Evolutionary conservation across 768 basidiomycete genomes (phyloP), one percentile per base, ranked within the genome.

Genomic region (Calvatia gigantea): DNA sequence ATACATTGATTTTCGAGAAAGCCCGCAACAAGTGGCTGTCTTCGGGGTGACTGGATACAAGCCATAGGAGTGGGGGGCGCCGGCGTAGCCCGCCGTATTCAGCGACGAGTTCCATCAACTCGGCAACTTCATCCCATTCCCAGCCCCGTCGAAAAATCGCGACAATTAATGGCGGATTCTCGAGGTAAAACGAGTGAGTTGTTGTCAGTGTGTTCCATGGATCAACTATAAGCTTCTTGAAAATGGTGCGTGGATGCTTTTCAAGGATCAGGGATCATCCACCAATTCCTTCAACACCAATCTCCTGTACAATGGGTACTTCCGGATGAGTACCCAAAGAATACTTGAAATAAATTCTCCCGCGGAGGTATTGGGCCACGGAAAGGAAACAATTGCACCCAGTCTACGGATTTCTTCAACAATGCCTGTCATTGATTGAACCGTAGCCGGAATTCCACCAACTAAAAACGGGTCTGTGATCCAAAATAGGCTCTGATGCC

Each of bases 141-240:
- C 14, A 29, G n/a, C 17, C 28, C n/a, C 29, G 45, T 12, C 35
- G 4, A n/a, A 37, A 37, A n/a, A 9, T 37, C 4, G n/a, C n/a
- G 14, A 46, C 4, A n/a, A 46, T 46, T 2, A 46, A 25, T 14
- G 28, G 45, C 4, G 45, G 45, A 4, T 11, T 29, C 6, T 27
- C 7, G 28, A 46, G 25, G 17, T 46, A 46, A 2, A 15, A 15
- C 6, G 45, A 29, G 28, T 46, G 45, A 9, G 64, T 43, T 12
- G 61, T 31, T 11, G 44, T 39, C 9, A 57, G 46, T 12, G 31
- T 47, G 9, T 41, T 42, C 9, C 68, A 55, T 5, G 66, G 65
- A 15, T 60, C 54, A 6, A 64, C 49, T 7, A 70, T 58, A 11
- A 69, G 55, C 14, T 54, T 54, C n/a, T 45, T 25, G 19, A 69